These are phyloP conservation scores for Schoenoplectus triqueter DNA, from an alignment of 202 grass and related monocot genomes.

Conservation along the genomic window DNA sequence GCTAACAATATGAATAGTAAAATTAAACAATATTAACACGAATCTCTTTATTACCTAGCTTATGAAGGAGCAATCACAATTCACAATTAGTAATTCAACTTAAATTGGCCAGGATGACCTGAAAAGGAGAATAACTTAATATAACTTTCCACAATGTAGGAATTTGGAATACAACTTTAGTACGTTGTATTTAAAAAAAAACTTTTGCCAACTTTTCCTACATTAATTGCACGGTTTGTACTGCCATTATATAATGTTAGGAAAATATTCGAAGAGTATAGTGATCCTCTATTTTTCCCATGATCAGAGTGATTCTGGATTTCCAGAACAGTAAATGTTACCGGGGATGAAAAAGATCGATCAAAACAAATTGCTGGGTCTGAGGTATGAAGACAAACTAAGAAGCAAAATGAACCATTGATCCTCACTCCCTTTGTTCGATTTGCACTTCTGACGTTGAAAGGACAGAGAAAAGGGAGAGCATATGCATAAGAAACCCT, in stretches of 20 bases:
- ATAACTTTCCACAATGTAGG: conserved; percentile 20
- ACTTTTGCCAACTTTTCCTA: conserved; percentile 11
- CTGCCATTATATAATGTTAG: conserved; percentile 1
- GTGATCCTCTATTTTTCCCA: background rate
- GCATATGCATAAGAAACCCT: background rate
- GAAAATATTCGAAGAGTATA: background rate
- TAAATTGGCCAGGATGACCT: background rate
- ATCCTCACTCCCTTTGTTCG: background rate
- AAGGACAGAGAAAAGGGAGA: conserved; percentile 5
- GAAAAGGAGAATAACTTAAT: conserved; percentile 6
- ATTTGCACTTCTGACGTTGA: conserved; percentile 7
- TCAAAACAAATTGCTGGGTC: background rate
- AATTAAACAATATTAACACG: background rate
- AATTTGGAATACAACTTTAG: conserved; percentile 23
- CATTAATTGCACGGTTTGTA: conserved; percentile 19
- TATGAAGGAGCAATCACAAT: background rate
- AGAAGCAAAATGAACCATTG: background rate
- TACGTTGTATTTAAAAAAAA: background rate
- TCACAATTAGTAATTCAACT: background rate
- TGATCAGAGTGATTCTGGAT: background rate
- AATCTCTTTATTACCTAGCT: background rate
- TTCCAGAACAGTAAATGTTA: background rate
- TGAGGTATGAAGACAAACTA: background rate
- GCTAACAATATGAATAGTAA: too few species aligned
- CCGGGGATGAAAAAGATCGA: background rate